Evolutionary conservation across 1,284 basidiomycete genomes (phyloP), one percentile per base, ranked within the genome.

Genomic region (Moesziomyces parantarcticus): DNA sequence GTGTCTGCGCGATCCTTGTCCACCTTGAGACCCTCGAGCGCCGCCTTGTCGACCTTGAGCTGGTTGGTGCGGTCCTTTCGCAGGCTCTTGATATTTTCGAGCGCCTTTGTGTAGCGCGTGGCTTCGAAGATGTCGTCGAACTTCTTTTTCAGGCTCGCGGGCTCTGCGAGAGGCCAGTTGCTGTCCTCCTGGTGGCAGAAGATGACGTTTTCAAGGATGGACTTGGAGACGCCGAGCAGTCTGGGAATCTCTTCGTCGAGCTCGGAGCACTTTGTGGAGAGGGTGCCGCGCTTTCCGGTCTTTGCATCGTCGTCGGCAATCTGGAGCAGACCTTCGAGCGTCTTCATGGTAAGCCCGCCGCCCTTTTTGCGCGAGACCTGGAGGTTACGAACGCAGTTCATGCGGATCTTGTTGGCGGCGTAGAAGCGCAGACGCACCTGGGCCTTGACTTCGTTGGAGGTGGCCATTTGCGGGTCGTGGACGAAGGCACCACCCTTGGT

Each of bases 131-230:
- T 99, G 80, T 99, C 97, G 79, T 99, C 97, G 73, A 97, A 98
- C 84, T 97, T 97, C 88, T 97, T 98, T 87, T 99, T 99, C 42
- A 99, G 85, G 1, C 90, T 88, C 0, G 92, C 87, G 0, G 96
- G 92, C 79, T 99, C 97, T 0, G 94, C 88, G 14, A 99, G 87
- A 0, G 97, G 97, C 97, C 97, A 99, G 80, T 94, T 97, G 0
- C 93, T 95, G 61, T 99, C 97, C 81, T 99, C 97, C 85, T 99
- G 97, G 84, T 99, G 97, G 85, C 97, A 99, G 82, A 99, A 99
- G 65, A 99, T 98, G 79, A 99, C 96, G 82, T 97, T 98, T 81
- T 99, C 96, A 21, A 99, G 89, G 49, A 99, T 96, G 8, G 95
- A 91, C 84, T 93, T 95, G 13, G 94, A 97, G 3, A 99, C 96